These are phyloP conservation scores for Aaosphaeria pasadenensis DNA, from an alignment of 2,329 filamentous ascomycete genomes.

Conservation along the genomic window DNA sequence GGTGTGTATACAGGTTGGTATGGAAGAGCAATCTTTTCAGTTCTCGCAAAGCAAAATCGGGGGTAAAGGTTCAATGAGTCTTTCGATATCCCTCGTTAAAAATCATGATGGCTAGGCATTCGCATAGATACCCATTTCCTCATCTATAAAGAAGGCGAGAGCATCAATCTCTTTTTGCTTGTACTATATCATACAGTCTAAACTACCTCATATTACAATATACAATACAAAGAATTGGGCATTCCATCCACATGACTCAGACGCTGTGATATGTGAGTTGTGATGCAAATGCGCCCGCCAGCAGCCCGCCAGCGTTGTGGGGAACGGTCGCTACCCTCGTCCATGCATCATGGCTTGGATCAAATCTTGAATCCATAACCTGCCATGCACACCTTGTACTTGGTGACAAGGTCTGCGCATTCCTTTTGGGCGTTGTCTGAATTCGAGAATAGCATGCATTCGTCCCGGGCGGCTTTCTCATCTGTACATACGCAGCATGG, in stretches of 20 bases:
- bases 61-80: conserved; percentile 1
- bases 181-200: conserved; percentile 11
- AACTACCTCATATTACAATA: conserved; percentile 11
- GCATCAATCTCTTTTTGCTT: conserved; percentile 15
- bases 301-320: no score
- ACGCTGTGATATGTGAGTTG: no score
- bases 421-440: conserved; percentile 77
- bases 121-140: conserved; percentile 13
- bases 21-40: conserved; percentile 54
- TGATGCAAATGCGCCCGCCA: no score
- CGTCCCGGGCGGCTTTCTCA: conserved; percentile 87
- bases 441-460: conserved; percentile 98
- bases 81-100: conserved; percentile 3
- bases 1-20: conserved; percentile 74
- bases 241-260: no score
- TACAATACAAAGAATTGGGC: neutral
- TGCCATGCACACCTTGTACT: conserved; percentile 89
- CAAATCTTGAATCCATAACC: conserved; percentile 79
- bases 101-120: conserved; percentile 5
- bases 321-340: neutral
- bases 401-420: conserved; percentile 77
- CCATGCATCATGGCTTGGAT: neutral
- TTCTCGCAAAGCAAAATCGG: conserved; percentile 39
- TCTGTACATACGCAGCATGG: conserved; percentile 98
- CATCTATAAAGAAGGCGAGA: conserved; percentile 22